These are phyloP conservation scores for Sporothrix euskadiensis DNA, from an alignment of 2,329 filamentous ascomycete genomes.

Conservation along the genomic window DNA sequence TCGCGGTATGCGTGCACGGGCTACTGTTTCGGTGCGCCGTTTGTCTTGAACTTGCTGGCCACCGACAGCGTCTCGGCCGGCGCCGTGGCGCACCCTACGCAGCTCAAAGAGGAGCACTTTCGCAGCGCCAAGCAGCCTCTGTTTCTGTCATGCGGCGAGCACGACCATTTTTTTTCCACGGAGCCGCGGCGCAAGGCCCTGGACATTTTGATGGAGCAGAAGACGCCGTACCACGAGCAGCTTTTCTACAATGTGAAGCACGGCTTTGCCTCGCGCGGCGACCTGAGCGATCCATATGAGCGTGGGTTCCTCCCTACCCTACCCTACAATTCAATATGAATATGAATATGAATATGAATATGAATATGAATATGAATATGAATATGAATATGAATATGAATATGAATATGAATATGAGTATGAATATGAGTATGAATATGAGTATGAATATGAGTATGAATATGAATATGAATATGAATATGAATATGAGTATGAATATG, in stretches of 20 bases:
- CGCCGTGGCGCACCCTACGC: conserved; percentile 54
- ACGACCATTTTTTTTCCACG: conserved; percentile 47
- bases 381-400: too few species aligned
- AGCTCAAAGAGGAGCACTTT: conserved; percentile 51
- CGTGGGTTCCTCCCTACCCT: conserved; percentile 34
- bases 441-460: too few species aligned
- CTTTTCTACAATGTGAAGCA: conserved; percentile 59
- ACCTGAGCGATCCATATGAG: conserved; percentile 43
- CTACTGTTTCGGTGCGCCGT: conserved; percentile 48
- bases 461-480: too few species aligned
- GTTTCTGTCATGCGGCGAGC: conserved; percentile 49
- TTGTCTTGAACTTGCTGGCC: conserved; percentile 47
- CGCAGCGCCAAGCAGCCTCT: conserved; percentile 45
- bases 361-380: too few species aligned
- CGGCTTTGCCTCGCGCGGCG: conserved; percentile 31
- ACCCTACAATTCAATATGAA: too few species aligned
- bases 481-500: too few species aligned
- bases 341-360: too few species aligned
- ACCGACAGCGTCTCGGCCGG: conserved; percentile 44
- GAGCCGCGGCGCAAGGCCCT: conserved; percentile 44
- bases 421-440: too few species aligned
- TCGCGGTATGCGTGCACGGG: conserved; percentile 47
- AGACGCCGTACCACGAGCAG: conserved; percentile 60
- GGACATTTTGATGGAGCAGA: conserved; percentile 45
- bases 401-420: too few species aligned